A percentile compares a stretch with the other conserved stretches of the same genome.
These are phyloP conservation scores for Camellia lanceoleosa DNA, from an alignment of 148 eudicot species.

Conservation along the genomic window DNA sequence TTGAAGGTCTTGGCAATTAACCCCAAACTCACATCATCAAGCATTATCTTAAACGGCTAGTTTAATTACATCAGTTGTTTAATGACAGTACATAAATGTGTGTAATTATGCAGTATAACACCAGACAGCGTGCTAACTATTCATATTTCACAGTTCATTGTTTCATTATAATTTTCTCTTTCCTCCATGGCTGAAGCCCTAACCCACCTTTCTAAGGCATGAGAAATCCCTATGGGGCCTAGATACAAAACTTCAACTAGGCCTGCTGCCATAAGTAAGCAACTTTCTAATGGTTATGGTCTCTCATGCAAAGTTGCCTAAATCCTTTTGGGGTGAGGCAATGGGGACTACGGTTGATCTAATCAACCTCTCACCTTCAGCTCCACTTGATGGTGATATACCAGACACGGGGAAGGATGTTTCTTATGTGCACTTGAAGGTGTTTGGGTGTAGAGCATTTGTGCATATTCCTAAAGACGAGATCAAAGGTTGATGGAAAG, in stretches of 20 bases:
- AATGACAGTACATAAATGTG: background rate
- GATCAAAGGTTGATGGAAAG: no score
- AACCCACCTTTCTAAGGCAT: background rate
- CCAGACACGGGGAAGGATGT: no score
- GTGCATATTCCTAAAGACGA: no score
- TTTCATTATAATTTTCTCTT: background rate
- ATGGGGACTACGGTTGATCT: no score
- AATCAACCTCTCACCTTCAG: no score
- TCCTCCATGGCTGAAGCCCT: background rate
- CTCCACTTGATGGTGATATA: no score
- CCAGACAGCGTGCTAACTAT: background rate
- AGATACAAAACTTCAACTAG: background rate
- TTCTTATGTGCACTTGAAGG: no score
- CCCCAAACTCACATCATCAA: background rate
- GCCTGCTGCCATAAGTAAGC: background rate
- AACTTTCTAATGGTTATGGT: background rate
- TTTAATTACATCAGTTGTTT: background rate
- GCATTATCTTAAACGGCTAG: background rate
- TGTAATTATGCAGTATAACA: background rate
- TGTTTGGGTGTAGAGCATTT: no score
- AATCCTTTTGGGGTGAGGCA: no score
- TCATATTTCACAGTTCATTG: background rate
- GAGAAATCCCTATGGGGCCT: background rate
- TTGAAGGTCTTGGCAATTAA: background rate
- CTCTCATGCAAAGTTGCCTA: no score